phyloP scores from a whole-genome alignment of 2,329 filamentous ascomycete genomes.

The Pseudogymnoascus destructans region DNA sequence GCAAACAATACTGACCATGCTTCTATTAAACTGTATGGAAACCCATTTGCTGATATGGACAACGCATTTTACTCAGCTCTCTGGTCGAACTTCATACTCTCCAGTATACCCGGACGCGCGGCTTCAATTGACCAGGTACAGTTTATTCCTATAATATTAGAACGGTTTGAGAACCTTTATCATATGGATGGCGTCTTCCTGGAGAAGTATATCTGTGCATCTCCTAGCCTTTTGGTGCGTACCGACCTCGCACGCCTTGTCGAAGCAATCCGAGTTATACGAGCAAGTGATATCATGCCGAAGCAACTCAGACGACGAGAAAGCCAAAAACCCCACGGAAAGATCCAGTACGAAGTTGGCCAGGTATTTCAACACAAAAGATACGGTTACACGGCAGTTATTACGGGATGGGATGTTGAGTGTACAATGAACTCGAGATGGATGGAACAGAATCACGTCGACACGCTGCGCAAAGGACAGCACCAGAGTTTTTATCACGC shows the following conservation, averaged over 20 bases:
- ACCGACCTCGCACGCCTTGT: conserved; percentile 29
- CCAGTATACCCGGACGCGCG: conserved; percentile 16
- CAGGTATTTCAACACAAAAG: conserved; percentile 74
- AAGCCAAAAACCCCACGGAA: conserved; percentile 18
- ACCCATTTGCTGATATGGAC: conserved; percentile 26
- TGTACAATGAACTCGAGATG: conserved; percentile 44
- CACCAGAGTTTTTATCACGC: conserved; percentile 73
- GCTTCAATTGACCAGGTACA: conserved; percentile 20
- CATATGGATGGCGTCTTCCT: conserved; percentile 29
- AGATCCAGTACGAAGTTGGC: conserved; percentile 57
- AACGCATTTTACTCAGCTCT: conserved; percentile 29
- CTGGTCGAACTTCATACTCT: conserved; percentile 28
- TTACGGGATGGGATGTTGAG: conserved; percentile 66
- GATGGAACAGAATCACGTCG: conserved; percentile 51
- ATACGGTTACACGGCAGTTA: conserved; percentile 66
- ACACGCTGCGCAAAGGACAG: conserved; percentile 43
- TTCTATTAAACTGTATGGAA: conserved; percentile 22
- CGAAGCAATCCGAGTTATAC: conserved; percentile 41
- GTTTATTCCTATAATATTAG: conserved; percentile 26
- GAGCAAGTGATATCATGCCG: conserved; percentile 40
- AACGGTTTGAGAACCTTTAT: conserved; percentile 27
- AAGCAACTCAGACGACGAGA: conserved; percentile 32
- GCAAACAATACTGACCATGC: conserved; percentile 26
- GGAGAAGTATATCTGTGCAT: conserved; percentile 25
- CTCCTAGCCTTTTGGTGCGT: neutral